Percentiles rank a stretch among this genome's conserved stretches.
Evolutionary conservation across 176 grass and related monocot genomes (phyloP).

Genomic region (Ensete ventricosum): DNA sequence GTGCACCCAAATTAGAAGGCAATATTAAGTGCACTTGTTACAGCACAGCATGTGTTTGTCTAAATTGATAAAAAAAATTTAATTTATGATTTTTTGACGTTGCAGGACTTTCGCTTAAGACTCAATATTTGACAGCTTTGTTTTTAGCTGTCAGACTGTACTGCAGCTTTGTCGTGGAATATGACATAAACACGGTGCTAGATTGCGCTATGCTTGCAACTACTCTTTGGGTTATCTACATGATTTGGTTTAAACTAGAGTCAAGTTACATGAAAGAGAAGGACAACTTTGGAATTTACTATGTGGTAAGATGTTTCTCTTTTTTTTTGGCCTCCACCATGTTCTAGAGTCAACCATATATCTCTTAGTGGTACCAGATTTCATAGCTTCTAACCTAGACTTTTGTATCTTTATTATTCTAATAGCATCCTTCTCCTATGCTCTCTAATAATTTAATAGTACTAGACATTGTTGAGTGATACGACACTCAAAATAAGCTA

Average conservation of each 20-base stretch:
- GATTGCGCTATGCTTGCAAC: neutral
- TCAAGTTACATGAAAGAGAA: slow-evolving; percentile 7
- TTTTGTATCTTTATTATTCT: too few relatives aligned
- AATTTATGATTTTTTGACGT: neutral
- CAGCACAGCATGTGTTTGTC: too few relatives aligned
- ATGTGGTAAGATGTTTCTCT: neutral
- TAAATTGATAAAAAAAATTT: neutral
- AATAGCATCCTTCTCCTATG: too few relatives aligned
- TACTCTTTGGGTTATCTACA: slow-evolving; percentile 13
- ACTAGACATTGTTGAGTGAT: too few relatives aligned
- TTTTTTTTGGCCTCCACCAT: neutral
- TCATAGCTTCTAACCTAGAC: too few relatives aligned
- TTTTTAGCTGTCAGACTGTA: slow-evolving; percentile 9
- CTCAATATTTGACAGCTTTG: neutral
- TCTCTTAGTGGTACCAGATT: too few relatives aligned
- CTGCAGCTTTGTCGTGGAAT: neutral
- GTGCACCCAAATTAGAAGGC: too few relatives aligned
- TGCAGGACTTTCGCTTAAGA: slow-evolving; percentile 3
- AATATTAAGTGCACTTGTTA: too few relatives aligned
- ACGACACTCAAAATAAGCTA: too few relatives aligned
- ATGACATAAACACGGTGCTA: neutral
- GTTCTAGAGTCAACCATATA: too few relatives aligned
- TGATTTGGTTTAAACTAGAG: neutral
- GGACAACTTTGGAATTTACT: slow-evolving; percentile 5
- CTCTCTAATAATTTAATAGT: too few relatives aligned